Percentiles rank a stretch among this genome's conserved stretches.
phyloP scores from a whole-genome alignment of 805 yeast genomes.

The Alloascoidea hylecoeti region DNA sequence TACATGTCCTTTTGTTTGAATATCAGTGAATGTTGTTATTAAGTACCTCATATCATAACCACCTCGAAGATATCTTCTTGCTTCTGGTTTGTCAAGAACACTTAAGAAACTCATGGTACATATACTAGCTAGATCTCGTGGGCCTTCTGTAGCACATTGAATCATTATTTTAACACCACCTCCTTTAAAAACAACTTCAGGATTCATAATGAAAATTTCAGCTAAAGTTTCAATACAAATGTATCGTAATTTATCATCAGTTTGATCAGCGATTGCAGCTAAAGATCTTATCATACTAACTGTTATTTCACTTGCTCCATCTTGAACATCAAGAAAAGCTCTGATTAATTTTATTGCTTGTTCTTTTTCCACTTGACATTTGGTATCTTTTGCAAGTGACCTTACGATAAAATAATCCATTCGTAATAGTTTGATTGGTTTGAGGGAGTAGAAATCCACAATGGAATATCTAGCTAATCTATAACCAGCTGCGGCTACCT shows the following conservation, averaged over 20 bases:
- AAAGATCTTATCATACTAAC: conserved; percentile 56
- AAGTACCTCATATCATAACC: conserved; percentile 51
- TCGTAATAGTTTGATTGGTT: conserved; percentile 35
- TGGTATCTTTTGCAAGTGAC: conserved; percentile 44
- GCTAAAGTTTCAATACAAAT: conserved; percentile 38
- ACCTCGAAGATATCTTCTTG: conserved; percentile 37
- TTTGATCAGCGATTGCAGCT: conserved; percentile 43
- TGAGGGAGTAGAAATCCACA: conserved; percentile 36
- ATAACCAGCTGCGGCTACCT: conserved; percentile 64
- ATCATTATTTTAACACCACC: conserved; percentile 30
- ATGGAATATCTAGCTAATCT: conserved; percentile 57
- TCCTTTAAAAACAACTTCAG: conserved; percentile 26
- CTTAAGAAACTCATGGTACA: conserved; percentile 34
- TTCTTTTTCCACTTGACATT: conserved; percentile 47
- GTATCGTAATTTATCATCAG: conserved; percentile 33
- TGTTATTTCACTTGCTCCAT: conserved; percentile 37
- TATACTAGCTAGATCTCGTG: conserved; percentile 26
- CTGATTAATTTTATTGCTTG: conserved; percentile 68
- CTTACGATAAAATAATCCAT: conserved; percentile 51
- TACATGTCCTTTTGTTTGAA: conserved; percentile 30
- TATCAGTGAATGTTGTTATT: conserved; percentile 59
- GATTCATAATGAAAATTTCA: conserved; percentile 31
- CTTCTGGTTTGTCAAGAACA: conserved; percentile 40
- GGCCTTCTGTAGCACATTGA: conserved; percentile 39
- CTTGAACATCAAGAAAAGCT: conserved; percentile 36